Percentiles rank a stretch among this genome's conserved stretches.
These are phyloP conservation scores for Pseudopithomyces maydicus DNA, from an alignment of 2,329 filamentous ascomycete genomes.

Conservation along the genomic window DNA sequence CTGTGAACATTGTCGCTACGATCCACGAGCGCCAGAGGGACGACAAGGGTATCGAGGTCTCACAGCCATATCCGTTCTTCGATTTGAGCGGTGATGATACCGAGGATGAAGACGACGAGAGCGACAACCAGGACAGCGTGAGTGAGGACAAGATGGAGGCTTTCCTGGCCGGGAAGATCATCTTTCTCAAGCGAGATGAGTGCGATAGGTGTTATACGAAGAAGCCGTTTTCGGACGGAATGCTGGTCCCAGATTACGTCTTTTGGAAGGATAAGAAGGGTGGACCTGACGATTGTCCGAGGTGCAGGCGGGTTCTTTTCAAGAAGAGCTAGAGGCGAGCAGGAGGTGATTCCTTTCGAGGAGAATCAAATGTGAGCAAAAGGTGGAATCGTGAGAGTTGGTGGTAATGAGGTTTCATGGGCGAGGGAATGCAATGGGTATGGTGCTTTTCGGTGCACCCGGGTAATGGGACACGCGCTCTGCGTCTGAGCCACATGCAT, in stretches of 20 bases:
- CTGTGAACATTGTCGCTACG: neutral
- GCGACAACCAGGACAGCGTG: neutral
- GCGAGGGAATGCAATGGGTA: too few species aligned
- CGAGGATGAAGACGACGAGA: neutral
- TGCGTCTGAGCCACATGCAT: too few species aligned
- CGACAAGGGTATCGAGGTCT: neutral
- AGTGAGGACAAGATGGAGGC: neutral
- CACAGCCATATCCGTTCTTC: neutral
- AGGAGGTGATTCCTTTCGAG: too few species aligned
- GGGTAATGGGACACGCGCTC: too few species aligned
- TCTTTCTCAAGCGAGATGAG: neutral
- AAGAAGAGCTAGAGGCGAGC: neutral
- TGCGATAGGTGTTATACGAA: neutral
- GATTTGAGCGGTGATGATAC: neutral
- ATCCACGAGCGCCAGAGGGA: neutral
- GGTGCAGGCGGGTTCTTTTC: constrained; percentile 15
- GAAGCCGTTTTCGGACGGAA: neutral
- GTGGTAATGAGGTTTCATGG: too few species aligned
- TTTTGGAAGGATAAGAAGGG: constrained; percentile 12
- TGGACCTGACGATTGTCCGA: neutral
- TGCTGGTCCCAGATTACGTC: neutral
- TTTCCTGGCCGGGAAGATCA: neutral
- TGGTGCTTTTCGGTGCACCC: too few species aligned
- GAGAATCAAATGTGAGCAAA: too few species aligned
- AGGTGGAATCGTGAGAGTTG: too few species aligned